Conservation (phyloP, 2,329 filamentous ascomycete species). For the Clonostachys sp. region DNA sequence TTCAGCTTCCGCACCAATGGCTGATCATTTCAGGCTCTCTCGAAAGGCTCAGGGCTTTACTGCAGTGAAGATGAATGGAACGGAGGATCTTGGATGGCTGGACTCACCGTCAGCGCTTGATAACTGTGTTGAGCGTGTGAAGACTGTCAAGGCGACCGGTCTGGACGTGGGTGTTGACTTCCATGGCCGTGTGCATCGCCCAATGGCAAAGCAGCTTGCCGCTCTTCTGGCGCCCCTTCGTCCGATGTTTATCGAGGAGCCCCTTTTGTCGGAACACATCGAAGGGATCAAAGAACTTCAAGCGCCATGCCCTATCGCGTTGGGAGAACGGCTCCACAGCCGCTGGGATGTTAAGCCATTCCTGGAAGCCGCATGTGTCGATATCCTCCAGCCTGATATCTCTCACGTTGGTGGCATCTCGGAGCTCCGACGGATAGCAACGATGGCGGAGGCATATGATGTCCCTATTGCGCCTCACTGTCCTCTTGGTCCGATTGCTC, state of each 20-base stretch:
- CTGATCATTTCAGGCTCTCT: slow-evolving; percentile 32
- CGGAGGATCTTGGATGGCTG: slow-evolving; percentile 71
- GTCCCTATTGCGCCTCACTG: slow-evolving; percentile 71
- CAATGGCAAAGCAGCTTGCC: slow-evolving; percentile 75
- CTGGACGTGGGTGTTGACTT: slow-evolving; percentile 75
- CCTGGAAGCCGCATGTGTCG: slow-evolving; percentile 61
- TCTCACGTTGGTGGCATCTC: slow-evolving; percentile 69
- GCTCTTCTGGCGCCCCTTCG: slow-evolving; percentile 60
- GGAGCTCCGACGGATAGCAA: slow-evolving; percentile 64
- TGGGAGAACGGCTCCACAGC: slow-evolving; percentile 67
- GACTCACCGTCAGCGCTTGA: slow-evolving; percentile 65
- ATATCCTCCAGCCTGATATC: slow-evolving; percentile 71
- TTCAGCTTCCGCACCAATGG: background rate
- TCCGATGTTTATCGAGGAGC: slow-evolving; percentile 73
- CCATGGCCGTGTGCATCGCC: slow-evolving; percentile 71
- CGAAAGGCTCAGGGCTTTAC: slow-evolving; percentile 59
- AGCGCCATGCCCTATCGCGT: slow-evolving; percentile 61
- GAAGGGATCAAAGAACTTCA: slow-evolving; percentile 51
- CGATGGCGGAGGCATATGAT: slow-evolving; percentile 70
- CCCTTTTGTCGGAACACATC: slow-evolving; percentile 63
- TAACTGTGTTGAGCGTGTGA: slow-evolving; percentile 60
- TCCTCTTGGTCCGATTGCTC: slow-evolving; percentile 66
- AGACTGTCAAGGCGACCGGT: slow-evolving; percentile 63
- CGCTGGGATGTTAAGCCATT: slow-evolving; percentile 73
- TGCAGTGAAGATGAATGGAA: slow-evolving; percentile 75